Evolutionary conservation across 768 basidiomycete genomes (phyloP), one percentile per base, ranked within the genome.

Genomic region (Psilocybe tampanensis): DNA sequence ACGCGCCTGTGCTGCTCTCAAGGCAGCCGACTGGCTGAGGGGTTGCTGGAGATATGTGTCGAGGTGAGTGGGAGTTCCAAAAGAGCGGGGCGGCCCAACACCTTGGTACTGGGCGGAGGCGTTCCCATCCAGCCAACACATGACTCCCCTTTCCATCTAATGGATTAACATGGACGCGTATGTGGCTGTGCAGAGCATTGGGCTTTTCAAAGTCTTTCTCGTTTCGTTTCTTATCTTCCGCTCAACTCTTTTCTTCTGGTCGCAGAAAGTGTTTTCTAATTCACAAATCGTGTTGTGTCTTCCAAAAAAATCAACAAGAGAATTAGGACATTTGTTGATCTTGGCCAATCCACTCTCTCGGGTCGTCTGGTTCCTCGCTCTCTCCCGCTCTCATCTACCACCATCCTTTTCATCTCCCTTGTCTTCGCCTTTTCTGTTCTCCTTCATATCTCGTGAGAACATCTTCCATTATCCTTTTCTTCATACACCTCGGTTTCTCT

Each of bases 301-400:
- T 49, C 43, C 33, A 44, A 54, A 32, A 32, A 44, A 33, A 39
- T 33, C 32, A 18, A 32, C 47, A 42, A 32, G 45, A 53, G 49
- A 55, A 52, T 53, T 58, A 49, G 50, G 45, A 43, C 62, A 52
- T 60, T 66, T 64, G 57, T 62, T 62, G 62, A 64, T 62, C 68
- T 70, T 70, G 68, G 64, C 61, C 63, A 65, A 70, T 69, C 76
- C 76, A 76, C 71, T 76, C 70, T 73, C 61, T 75, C 72, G 76
- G 75, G 74, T 76, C 72, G 53, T 52, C 58, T 54, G 59, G 60
- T 63, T 60, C 60, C 64, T 59, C 62, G 61, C 64, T 48, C 45
- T 47, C 45, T 47, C 47, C 36, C 47, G 47, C 68, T 63, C 64
- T 52, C 66, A 60, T 55, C 54, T 55, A 44, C 59, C 47, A 43